These are phyloP conservation scores for Osmanthus fragrans DNA, from an alignment of 257 asterid species.

Conservation along the genomic window DNA sequence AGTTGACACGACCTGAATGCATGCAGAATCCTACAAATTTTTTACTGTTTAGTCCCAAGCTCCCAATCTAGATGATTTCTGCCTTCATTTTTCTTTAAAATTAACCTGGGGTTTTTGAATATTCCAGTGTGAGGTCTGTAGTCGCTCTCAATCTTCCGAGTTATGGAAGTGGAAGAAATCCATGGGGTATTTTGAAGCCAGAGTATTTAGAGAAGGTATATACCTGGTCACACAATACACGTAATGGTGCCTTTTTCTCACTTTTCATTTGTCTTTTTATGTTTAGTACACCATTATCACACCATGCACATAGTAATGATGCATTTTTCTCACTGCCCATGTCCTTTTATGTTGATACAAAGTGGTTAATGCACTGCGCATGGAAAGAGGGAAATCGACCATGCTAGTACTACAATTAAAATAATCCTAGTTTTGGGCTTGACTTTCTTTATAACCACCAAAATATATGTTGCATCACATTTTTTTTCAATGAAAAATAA, in stretches of 20 bases:
- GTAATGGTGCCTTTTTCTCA: background rate
- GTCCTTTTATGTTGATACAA: background rate
- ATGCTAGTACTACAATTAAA: background rate
- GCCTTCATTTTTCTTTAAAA: constrained; percentile 6
- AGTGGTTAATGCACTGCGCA: background rate
- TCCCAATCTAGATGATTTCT: background rate
- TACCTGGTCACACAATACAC: background rate
- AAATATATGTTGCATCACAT: background rate
- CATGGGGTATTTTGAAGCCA: constrained; percentile 88
- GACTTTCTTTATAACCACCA: background rate
- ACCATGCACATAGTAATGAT: background rate
- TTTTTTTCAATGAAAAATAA: background rate
- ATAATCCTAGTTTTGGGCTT: background rate
- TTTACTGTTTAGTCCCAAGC: background rate
- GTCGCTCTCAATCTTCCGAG: constrained; percentile 93
- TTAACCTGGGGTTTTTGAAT: constrained; percentile 16
- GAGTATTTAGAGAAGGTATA: constrained; percentile 81
- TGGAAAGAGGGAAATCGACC: background rate
- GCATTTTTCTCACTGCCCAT: background rate
- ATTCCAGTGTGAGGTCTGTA: constrained; percentile 84
- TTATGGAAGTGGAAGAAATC: constrained; percentile 96
- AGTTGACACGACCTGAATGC: constrained; percentile 3
- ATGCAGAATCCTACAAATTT: background rate
- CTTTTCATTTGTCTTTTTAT: background rate
- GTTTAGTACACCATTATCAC: background rate